Conservation (phyloP, 352 stramenopile genomes). For the Saprolegnia diclina region DNA sequence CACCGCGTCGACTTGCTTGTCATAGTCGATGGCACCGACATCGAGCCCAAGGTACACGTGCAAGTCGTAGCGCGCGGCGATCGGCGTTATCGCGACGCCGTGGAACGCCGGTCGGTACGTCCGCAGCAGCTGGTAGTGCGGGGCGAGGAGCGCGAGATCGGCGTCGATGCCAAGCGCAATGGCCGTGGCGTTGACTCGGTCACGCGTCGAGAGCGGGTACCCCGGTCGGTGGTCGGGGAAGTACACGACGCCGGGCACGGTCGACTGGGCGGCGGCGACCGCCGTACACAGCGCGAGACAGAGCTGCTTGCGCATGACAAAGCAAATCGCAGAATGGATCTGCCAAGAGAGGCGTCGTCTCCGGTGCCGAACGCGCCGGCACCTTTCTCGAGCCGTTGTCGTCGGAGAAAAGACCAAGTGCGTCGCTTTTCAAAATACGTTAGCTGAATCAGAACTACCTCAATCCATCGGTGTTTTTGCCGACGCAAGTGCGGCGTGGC, state of each 20-base stretch:
- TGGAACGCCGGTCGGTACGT: slow-evolving; percentile 75
- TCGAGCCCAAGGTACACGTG: slow-evolving; percentile 66
- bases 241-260: neutral
- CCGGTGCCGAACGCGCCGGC: slow-evolving; percentile 59
- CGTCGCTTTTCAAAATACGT: too few relatives aligned
- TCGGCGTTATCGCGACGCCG: slow-evolving; percentile 39
- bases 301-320: slow-evolving; percentile 10
- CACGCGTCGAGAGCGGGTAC: neutral
- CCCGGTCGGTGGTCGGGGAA: neutral
- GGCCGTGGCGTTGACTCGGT: neutral
- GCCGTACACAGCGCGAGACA: neutral
- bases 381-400: slow-evolving; percentile 36
- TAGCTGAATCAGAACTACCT: too few relatives aligned
- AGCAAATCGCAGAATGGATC: slow-evolving; percentile 51
- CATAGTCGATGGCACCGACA: slow-evolving; percentile 55
- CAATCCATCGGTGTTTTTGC: too few relatives aligned
- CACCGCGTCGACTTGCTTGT: slow-evolving; percentile 40
- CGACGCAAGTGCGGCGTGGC: too few relatives aligned
- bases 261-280: neutral
- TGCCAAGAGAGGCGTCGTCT: too few relatives aligned
- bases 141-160: neutral
- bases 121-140: slow-evolving; percentile 31
- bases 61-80: slow-evolving; percentile 41
- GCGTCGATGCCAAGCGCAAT: neutral
- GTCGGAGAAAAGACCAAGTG: slow-evolving; percentile 61